Percentiles rank a stretch among this genome's conserved stretches.
Evolutionary conservation across 2,329 filamentous ascomycete species (phyloP).

Genomic region (Podosphaera fusca): DNA sequence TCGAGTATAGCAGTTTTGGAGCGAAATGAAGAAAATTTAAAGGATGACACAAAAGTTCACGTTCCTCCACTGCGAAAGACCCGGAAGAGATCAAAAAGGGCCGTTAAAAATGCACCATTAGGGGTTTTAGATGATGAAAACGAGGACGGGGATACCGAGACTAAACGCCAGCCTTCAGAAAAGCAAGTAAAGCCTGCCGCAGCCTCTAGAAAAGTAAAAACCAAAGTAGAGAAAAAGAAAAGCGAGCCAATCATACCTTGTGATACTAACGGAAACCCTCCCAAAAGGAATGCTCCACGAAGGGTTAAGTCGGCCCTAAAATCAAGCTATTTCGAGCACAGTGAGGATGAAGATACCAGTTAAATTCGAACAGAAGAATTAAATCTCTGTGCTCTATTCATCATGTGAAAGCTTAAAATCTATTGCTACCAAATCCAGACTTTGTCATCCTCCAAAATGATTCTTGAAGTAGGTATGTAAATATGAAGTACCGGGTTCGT

Average conservation of each 20-base stretch:
- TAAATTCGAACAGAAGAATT: too few species aligned
- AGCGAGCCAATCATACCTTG: conserved; percentile 1
- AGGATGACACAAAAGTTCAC: not conserved
- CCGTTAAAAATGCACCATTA: conserved; percentile 4
- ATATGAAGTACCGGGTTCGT: too few species aligned
- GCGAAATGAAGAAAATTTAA: conserved; percentile 5
- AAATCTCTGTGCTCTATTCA: too few species aligned
- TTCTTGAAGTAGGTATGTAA: too few species aligned
- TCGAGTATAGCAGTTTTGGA: conserved; percentile 1
- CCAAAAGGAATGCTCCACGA: conserved; percentile 9
- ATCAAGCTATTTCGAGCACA: conserved; percentile 14
- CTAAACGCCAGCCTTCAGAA: conserved; percentile 3
- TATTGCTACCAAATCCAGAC: too few species aligned
- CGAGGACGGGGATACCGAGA: not conserved
- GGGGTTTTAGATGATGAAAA: conserved; percentile 4
- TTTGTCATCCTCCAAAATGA: too few species aligned
- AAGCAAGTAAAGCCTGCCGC: conserved; percentile 8
- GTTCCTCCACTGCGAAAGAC: not conserved
- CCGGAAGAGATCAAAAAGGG: not conserved
- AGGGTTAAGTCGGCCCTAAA: conserved; percentile 11
- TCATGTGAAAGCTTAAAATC: too few species aligned
- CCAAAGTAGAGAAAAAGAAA: conserved; percentile 2
- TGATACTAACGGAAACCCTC: conserved; percentile 1
- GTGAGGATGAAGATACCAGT: conserved; percentile 6
- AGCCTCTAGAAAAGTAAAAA: conserved; percentile 4